phyloP scores from a whole-genome alignment of 768 basidiomycete genomes.

The Tubosaeta brunneosetosa region DNA sequence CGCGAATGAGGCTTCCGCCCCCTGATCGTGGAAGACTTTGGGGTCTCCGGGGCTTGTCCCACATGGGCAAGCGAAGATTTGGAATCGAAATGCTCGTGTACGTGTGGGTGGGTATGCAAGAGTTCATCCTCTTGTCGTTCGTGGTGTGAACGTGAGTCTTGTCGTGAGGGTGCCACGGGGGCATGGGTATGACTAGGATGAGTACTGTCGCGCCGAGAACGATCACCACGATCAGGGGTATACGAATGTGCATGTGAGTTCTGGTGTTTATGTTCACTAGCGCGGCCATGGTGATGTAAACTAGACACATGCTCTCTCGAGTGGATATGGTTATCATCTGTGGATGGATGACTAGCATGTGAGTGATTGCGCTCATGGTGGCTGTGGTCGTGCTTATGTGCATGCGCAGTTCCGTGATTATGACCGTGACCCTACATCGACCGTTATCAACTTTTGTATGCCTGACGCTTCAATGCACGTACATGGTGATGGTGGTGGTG shows the following conservation, averaged over 20 bases:
- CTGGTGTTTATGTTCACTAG: slow-evolving; percentile 18
- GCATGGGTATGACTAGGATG: slow-evolving; percentile 17
- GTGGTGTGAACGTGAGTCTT: slow-evolving; percentile 27
- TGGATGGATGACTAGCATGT: slow-evolving; percentile 32
- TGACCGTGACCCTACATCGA: slow-evolving; percentile 16
- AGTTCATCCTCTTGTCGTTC: slow-evolving; percentile 23
- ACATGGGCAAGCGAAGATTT: slow-evolving; percentile 8
- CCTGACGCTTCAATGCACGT: slow-evolving; percentile 21
- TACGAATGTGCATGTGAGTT: slow-evolving; percentile 12
- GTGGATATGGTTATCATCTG: slow-evolving; percentile 29
- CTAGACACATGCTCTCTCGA: slow-evolving; percentile 8
- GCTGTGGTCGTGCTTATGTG: slow-evolving; percentile 13
- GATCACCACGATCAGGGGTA: slow-evolving; percentile 9
- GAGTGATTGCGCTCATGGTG: slow-evolving; percentile 30
- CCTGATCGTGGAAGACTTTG: slow-evolving; percentile 18
- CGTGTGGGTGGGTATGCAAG: slow-evolving; percentile 23
- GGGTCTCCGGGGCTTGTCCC: slow-evolving; percentile 6
- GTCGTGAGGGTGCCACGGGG: slow-evolving; percentile 6
- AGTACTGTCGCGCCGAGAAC: slow-evolving; percentile 5
- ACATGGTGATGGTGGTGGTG: slow-evolving; percentile 63
- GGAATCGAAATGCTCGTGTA: slow-evolving; percentile 26
- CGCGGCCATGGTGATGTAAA: slow-evolving; percentile 17
- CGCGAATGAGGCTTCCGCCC: slow-evolving; percentile 36
- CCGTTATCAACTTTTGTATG: neutral
- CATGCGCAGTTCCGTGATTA: slow-evolving; percentile 14